These are phyloP conservation scores for Parachaetomium inaequale DNA, from an alignment of 495 filamentous ascomycete species.

Conservation along the genomic window DNA sequence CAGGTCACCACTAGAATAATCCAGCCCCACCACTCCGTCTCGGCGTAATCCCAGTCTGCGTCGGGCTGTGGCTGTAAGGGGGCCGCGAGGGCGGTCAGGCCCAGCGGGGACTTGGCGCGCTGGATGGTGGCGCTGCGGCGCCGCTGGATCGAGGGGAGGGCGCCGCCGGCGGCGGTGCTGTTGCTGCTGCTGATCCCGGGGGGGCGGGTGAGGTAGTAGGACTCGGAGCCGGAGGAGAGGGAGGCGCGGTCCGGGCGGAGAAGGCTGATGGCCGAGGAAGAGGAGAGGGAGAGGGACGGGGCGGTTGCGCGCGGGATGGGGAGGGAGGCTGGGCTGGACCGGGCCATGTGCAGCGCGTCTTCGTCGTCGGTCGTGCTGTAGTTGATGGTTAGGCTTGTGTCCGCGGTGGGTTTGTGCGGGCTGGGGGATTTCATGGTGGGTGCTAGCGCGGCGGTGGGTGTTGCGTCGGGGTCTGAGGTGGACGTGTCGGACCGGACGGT, in stretches of 20 bases:
- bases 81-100: conserved; percentile 38
- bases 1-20: conserved; percentile 84
- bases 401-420: conserved; percentile 4
- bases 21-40: conserved; percentile 97
- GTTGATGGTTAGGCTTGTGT: conserved; percentile 54
- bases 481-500: conserved; percentile 18
- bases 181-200: neutral
- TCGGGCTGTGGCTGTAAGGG: conserved; percentile 41
- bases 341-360: conserved; percentile 59
- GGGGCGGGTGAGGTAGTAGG: conserved; percentile 52
- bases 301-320: conserved; percentile 26
- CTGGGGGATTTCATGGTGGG: conserved; percentile 21
- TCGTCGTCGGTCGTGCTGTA: conserved; percentile 81
- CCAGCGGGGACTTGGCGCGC: conserved; percentile 60
- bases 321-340: conserved; percentile 8
- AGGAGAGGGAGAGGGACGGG: conserved; percentile 19
- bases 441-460: conserved; percentile 29
- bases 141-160: conserved; percentile 34
- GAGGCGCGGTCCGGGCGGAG: conserved; percentile 44
- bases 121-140: conserved; percentile 51
- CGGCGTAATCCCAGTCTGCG: conserved; percentile 76
- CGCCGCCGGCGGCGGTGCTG: neutral
- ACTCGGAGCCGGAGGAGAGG: conserved; percentile 59
- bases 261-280: conserved; percentile 33
- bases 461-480: conserved; percentile 24